A percentile compares a stretch with the other conserved stretches of the same genome.
phyloP scores from a whole-genome alignment of 176 grass and related monocot species.

The Phoenix roebelenii region DNA sequence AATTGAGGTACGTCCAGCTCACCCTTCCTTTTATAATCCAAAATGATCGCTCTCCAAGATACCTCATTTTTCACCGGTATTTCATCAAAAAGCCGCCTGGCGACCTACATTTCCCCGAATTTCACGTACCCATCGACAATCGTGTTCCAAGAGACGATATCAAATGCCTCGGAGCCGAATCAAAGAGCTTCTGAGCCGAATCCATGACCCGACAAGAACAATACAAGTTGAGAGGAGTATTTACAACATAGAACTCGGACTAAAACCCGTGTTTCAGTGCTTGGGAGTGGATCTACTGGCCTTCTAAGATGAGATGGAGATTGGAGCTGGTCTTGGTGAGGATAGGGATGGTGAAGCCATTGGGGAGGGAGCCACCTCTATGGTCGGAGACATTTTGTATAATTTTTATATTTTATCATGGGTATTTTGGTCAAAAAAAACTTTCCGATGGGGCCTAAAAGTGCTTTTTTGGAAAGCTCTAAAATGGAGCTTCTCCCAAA shows the following conservation, averaged over 20 bases:
- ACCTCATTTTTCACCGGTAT: conserved; percentile 51
- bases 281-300: conserved; percentile 48
- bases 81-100: conserved; percentile 32
- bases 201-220: conserved; percentile 29
- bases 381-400: neutral
- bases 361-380: conserved; percentile 1
- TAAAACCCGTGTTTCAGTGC: conserved; percentile 36
- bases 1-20: conserved; percentile 44
- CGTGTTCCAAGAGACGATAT: conserved; percentile 71
- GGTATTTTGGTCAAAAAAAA: no score
- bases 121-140: conserved; percentile 35
- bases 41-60: conserved; percentile 36
- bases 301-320: conserved; percentile 14
- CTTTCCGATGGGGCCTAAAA: no score
- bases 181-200: conserved; percentile 39
- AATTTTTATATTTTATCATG: no score
- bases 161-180: conserved; percentile 25
- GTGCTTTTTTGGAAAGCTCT: no score
- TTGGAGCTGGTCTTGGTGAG: conserved; percentile 9
- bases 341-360: conserved; percentile 23
- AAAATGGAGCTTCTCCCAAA: no score
- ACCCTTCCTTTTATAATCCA: conserved; percentile 28
- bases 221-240: conserved; percentile 54
- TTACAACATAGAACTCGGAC: conserved; percentile 42
- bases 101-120: conserved; percentile 32